Evolutionary conservation across 495 filamentous ascomycete genomes (phyloP).

Genomic region (Parathielavia appendiculata): DNA sequence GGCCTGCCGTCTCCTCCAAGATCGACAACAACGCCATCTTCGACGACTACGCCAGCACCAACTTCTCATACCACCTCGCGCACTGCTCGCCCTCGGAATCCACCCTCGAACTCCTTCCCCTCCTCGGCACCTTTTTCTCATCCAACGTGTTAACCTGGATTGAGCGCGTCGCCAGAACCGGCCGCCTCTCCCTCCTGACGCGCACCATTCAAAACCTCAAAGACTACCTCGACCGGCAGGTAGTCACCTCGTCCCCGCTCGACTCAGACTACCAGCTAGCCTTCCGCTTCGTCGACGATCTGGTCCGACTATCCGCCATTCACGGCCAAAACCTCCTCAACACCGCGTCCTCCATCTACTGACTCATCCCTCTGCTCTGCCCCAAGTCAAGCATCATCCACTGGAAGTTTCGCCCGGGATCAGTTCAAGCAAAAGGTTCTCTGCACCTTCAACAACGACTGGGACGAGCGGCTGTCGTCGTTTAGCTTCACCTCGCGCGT

Average conservation of each 20-base stretch:
- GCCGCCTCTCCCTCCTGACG: slow-evolving; percentile 15
- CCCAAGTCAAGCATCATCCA: slow-evolving; percentile 20
- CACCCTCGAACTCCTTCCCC: slow-evolving; percentile 14
- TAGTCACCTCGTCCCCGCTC: slow-evolving; percentile 10
- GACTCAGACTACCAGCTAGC: slow-evolving; percentile 14
- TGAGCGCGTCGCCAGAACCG: slow-evolving; percentile 19
- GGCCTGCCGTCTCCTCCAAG: background rate
- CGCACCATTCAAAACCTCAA: slow-evolving; percentile 21
- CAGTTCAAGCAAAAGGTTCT: slow-evolving; percentile 20
- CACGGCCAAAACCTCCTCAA: slow-evolving; percentile 21
- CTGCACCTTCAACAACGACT: slow-evolving; percentile 18
- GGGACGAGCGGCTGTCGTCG: slow-evolving; percentile 24
- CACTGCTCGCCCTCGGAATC: slow-evolving; percentile 17
- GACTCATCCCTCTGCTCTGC: slow-evolving; percentile 20
- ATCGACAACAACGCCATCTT: slow-evolving; percentile 6
- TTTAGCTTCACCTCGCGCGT: slow-evolving; percentile 10
- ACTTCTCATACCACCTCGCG: slow-evolving; percentile 25
- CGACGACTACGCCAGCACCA: slow-evolving; percentile 18
- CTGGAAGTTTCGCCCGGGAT: slow-evolving; percentile 14
- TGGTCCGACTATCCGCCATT: slow-evolving; percentile 18
- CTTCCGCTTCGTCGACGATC: slow-evolving; percentile 17
- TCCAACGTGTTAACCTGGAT: slow-evolving; percentile 23
- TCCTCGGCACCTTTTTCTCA: slow-evolving; percentile 15
- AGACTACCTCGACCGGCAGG: slow-evolving; percentile 17
- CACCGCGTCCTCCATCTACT: slow-evolving; percentile 19